Percentiles rank a stretch among this genome's conserved stretches.
Conservation (phyloP, 345 rosid species). For the Arabidopsis arenosa region DNA sequence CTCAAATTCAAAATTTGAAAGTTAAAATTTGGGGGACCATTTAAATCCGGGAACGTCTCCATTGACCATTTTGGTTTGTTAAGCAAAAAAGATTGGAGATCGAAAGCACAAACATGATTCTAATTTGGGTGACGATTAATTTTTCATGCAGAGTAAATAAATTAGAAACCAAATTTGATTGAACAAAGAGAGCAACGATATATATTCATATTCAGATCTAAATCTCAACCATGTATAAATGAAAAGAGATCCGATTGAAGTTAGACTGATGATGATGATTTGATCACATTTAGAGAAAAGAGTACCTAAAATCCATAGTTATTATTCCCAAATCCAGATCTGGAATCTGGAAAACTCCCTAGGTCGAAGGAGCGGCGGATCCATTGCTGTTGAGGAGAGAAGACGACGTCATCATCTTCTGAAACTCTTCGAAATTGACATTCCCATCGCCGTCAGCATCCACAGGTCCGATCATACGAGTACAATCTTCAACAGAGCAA, state of each 20-base stretch:
- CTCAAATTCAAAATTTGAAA: background rate
- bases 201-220: constrained; percentile 12
- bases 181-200: constrained; percentile 9
- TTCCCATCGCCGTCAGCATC: constrained; percentile 87
- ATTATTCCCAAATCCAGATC: constrained; percentile 21
- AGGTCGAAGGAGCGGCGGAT: constrained; percentile 2
- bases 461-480: constrained; percentile 66
- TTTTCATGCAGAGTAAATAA: background rate
- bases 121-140: background rate
- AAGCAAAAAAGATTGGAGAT: no score
- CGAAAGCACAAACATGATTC: no score
- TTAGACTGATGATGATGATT: constrained; percentile 22
- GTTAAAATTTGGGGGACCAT: no score
- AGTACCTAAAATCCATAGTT: background rate
- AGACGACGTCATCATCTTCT: constrained; percentile 72
- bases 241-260: constrained; percentile 12
- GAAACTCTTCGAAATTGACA: constrained; percentile 82
- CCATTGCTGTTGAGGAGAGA: constrained; percentile 30
- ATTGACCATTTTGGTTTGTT: background rate
- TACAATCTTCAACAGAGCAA: constrained; percentile 73
- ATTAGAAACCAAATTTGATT: background rate
- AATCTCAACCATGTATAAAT: constrained; percentile 3
- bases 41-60: background rate
- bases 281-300: background rate
- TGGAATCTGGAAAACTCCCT: background rate